Conservation (phyloP, 768 basidiomycete genomes). For the Polyporus arcularius region DNA sequence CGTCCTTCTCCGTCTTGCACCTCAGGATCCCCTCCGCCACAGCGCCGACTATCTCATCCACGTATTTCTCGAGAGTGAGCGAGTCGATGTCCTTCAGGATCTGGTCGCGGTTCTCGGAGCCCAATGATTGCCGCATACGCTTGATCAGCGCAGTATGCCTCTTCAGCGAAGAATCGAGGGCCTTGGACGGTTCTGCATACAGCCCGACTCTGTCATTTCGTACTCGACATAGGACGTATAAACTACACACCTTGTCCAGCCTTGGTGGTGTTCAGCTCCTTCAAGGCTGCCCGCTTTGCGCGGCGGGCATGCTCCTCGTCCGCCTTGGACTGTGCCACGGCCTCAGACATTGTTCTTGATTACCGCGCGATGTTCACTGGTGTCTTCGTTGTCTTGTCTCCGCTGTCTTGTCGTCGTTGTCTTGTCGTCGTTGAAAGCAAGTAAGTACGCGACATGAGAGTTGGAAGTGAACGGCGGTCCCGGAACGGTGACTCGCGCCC, state of each 20-base stretch:
- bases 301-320: constrained; percentile 57
- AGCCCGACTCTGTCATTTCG: not conserved
- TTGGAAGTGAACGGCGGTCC: too few relatives aligned
- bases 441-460: too few relatives aligned
- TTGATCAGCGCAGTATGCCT: constrained; percentile 96
- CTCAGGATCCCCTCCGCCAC: constrained; percentile 80
- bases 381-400: too few relatives aligned
- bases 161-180: constrained; percentile 90
- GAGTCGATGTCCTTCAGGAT: constrained; percentile 91
- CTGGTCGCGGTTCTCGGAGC: constrained; percentile 78
- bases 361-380: not conserved
- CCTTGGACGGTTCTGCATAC: constrained; percentile 60
- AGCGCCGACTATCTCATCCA: constrained; percentile 91
- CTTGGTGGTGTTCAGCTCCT: constrained; percentile 53
- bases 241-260: constrained; percentile 46
- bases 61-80: constrained; percentile 91
- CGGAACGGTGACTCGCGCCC: too few relatives aligned
- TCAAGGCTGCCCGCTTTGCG: constrained; percentile 59
- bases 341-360: constrained; percentile 14
- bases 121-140: constrained; percentile 85
- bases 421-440: not conserved
- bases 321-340: constrained; percentile 31
- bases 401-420: too few relatives aligned
- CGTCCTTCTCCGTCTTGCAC: constrained; percentile 92
- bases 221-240: not conserved